Conservation (phyloP, 83 land plant species). For the Thuja plicata region DNA sequence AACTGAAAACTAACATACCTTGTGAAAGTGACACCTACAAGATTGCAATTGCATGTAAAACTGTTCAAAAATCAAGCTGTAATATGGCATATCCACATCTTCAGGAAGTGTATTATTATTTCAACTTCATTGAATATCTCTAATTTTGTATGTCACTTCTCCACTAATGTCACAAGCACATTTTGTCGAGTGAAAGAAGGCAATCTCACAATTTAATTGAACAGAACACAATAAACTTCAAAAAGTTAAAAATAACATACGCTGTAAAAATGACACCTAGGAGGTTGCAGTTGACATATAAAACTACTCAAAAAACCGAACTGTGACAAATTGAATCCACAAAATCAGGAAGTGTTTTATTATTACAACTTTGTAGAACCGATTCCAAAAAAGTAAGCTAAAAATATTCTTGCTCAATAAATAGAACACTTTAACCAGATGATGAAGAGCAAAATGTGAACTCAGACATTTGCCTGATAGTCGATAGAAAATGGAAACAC, state of each 20-base stretch:
- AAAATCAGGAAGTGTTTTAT: not conserved
- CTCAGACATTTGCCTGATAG: slow-evolving; percentile 8
- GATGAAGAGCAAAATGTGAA: not conserved
- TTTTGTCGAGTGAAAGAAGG: not conserved
- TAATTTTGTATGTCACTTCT: not conserved
- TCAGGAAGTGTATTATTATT: not conserved
- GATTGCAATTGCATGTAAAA: not conserved
- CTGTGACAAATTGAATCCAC: not conserved
- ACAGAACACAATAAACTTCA: not conserved
- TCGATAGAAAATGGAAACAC: slow-evolving; percentile 8
- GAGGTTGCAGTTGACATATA: not conserved
- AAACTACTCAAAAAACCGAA: not conserved
- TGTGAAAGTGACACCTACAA: not conserved
- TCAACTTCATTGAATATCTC: not conserved
- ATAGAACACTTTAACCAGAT: not conserved
- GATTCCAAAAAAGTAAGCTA: not conserved
- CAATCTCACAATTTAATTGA: not conserved
- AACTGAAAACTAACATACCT: not conserved
- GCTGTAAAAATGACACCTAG: not conserved
- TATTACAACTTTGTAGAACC: not conserved
- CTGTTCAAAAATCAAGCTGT: not conserved
- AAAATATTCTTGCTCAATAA: not conserved
- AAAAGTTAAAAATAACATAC: not conserved
- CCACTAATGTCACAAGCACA: not conserved
- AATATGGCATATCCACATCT: not conserved